A percentile compares a stretch with the other conserved stretches of the same genome.
Evolutionary conservation across 352 stramenopile genomes (phyloP).

Genomic region (Phytophthora sp.): DNA sequence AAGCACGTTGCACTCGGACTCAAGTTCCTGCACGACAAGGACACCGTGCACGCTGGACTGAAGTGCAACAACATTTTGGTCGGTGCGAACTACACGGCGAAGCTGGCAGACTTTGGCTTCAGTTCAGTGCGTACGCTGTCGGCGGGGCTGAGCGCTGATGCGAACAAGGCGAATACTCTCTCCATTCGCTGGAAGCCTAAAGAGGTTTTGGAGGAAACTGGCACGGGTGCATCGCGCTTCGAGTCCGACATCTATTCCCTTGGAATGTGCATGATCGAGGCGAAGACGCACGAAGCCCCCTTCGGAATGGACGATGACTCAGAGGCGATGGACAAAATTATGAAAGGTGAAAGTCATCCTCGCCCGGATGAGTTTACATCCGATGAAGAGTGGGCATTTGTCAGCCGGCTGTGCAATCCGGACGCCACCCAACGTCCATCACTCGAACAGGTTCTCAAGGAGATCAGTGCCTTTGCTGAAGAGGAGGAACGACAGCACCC

Average conservation of each 20-base stretch:
- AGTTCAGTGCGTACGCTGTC: background rate
- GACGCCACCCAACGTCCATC: conserved; percentile 13
- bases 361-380: conserved; percentile 5
- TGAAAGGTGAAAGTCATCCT: background rate
- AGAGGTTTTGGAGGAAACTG: conserved; percentile 11
- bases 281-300: background rate
- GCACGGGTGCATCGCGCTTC: background rate
- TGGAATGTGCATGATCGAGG: conserved; percentile 30
- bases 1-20: conserved; percentile 28
- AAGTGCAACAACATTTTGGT: conserved; percentile 53
- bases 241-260: conserved; percentile 29
- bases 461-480: conserved; percentile 8
- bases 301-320: conserved; percentile 3
- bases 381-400: conserved; percentile 15
- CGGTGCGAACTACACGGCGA: conserved; percentile 18
- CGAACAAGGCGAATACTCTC: background rate
- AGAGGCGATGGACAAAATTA: background rate
- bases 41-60: conserved; percentile 40
- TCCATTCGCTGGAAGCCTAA: conserved; percentile 27
- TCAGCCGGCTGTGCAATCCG: conserved; percentile 12
- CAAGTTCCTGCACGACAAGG: conserved; percentile 42
- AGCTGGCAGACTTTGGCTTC: conserved; percentile 19
- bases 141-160: background rate
- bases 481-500: conserved; percentile 7
- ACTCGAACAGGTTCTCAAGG: conserved; percentile 15